phyloP scores from a whole-genome alignment of 441 rosid genomes.

The Gossypium davidsonii region DNA sequence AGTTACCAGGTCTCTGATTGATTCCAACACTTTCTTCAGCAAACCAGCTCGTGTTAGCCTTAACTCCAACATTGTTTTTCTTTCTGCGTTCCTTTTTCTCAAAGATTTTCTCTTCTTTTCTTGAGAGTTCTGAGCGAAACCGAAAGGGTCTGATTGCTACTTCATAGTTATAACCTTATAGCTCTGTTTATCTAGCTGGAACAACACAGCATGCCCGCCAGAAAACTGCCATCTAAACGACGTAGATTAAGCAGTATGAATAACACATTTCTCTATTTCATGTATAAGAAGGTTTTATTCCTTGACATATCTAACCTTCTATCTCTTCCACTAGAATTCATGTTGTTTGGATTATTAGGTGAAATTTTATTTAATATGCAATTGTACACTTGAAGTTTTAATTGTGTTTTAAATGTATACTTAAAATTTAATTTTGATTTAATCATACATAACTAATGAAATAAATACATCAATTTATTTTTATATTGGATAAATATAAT shows the following conservation, averaged over 20 bases:
- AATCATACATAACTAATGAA: too few relatives aligned
- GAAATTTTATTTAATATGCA: too few relatives aligned
- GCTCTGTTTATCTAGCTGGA: neutral
- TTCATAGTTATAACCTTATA: neutral
- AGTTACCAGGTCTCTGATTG: neutral
- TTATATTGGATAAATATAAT: too few relatives aligned
- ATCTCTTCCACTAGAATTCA: too few relatives aligned
- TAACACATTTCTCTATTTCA: too few relatives aligned
- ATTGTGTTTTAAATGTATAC: too few relatives aligned
- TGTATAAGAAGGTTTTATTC: too few relatives aligned
- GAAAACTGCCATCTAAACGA: neutral
- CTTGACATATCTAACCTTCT: too few relatives aligned
- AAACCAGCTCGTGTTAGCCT: neutral
- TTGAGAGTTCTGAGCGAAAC: neutral
- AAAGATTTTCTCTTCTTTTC: neutral
- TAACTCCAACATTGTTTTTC: neutral
- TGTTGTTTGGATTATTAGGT: too few relatives aligned
- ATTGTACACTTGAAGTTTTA: too few relatives aligned
- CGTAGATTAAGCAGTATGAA: neutral
- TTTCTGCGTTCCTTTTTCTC: neutral
- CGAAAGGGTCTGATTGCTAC: neutral
- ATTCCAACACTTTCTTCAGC: constrained; percentile 4
- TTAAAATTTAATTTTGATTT: too few relatives aligned
- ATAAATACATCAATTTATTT: too few relatives aligned
- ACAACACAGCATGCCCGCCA: neutral